Percentiles rank a stretch among this genome's conserved stretches.
Conservation (phyloP, 1,139 yeast genomes). For the Saccharomyces hybrid region DNA sequence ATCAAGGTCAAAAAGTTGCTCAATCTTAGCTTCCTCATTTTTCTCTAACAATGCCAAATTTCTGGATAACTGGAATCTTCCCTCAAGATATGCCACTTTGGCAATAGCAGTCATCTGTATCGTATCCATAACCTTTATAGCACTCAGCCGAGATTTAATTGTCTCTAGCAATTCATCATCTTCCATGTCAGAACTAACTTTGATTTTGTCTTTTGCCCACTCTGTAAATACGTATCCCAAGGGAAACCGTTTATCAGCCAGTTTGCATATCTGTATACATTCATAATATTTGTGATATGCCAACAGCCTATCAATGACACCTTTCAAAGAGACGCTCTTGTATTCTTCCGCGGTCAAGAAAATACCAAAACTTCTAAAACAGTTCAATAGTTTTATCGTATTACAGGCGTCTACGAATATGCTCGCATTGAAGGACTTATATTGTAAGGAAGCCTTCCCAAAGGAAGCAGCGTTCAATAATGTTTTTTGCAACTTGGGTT, state of each 20-base stretch:
- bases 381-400: constrained; percentile 52
- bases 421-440: constrained; percentile 20
- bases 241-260: not conserved
- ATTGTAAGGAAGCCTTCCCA: constrained; percentile 59
- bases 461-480: constrained; percentile 75
- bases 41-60: constrained; percentile 63
- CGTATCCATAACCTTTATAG: constrained; percentile 17
- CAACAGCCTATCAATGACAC: constrained; percentile 51
- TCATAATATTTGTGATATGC: constrained; percentile 55
- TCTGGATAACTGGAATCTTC: constrained; percentile 62
- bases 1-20: constrained; percentile 59
- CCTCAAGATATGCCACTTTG: constrained; percentile 72
- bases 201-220: constrained; percentile 78
- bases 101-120: constrained; percentile 62
- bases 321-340: constrained; percentile 43
- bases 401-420: constrained; percentile 53
- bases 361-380: constrained; percentile 49
- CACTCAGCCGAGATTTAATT: constrained; percentile 40
- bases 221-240: constrained; percentile 45
- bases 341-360: constrained; percentile 57
- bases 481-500: constrained; percentile 70
- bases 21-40: constrained; percentile 53
- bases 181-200: constrained; percentile 42
- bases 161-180: constrained; percentile 53
- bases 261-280: constrained; percentile 52